phyloP scores from a whole-genome alignment of 1,284 basidiomycete species.

The Retiboletus flavoniger region DNA sequence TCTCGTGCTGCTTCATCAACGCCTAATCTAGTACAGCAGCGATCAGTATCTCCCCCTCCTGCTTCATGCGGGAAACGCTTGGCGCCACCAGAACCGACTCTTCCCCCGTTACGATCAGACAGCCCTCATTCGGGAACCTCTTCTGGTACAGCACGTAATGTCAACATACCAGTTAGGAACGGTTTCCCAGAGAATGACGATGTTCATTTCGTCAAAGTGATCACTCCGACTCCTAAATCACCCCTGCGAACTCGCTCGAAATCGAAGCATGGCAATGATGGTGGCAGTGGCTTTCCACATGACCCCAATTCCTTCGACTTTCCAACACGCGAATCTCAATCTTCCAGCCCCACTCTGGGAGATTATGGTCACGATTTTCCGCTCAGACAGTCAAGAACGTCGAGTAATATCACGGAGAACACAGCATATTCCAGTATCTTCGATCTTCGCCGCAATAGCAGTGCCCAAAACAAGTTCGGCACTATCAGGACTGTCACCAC shows the following conservation, averaged over 20 bases:
- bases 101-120: conserved; percentile 55
- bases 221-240: conserved; percentile 50
- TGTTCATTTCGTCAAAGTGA: conserved; percentile 32
- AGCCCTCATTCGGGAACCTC: conserved; percentile 44
- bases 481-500: conserved; percentile 79
- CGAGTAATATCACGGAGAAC: conserved; percentile 53
- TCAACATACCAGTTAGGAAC: conserved; percentile 17
- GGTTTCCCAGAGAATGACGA: conserved; percentile 34
- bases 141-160: conserved; percentile 31
- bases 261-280: conserved; percentile 27
- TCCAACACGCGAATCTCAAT: conserved; percentile 27
- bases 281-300: conserved; percentile 33
- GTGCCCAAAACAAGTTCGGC: conserved; percentile 59
- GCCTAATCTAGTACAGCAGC: conserved; percentile 50
- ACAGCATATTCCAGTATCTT: conserved; percentile 66
- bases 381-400: conserved; percentile 47
- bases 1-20: conserved; percentile 56
- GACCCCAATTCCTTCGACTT: conserved; percentile 31
- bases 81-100: conserved; percentile 49
- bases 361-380: conserved; percentile 44
- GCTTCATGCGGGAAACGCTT: conserved; percentile 45
- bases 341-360: conserved; percentile 23
- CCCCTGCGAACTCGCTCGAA: conserved; percentile 46
- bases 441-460: conserved; percentile 47
- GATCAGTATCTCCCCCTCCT: conserved; percentile 30